Evolutionary conservation across 2,329 filamentous ascomycete genomes (phyloP), one percentile per base, ranked within the genome.

Genomic region (Fusarium sarcochroum): DNA sequence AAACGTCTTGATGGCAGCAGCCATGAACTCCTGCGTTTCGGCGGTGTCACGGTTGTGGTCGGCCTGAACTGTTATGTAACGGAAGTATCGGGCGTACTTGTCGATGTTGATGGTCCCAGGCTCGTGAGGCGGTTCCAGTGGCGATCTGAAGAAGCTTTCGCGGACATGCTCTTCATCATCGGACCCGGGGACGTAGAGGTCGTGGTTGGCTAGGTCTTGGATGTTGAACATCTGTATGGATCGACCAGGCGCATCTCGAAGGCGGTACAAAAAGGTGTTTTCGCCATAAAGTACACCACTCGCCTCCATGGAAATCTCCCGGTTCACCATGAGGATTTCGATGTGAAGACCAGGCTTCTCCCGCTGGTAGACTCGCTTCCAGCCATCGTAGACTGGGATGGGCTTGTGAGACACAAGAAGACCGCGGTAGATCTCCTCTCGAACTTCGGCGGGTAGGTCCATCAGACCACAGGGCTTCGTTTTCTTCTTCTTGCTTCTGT

Each of bases 251-350:
- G 57, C 57, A 60, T 86, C 83, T 2, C 84, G 79, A 14, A 86
- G 72, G 9, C 78, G 73, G 62, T 87, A 86, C 3, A 77, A 65
- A 60, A 87, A 87, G 0, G 51, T 77, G 49, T 87, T 87, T 27
- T 80, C 76, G 4, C 82, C 81, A 58, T 84, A 87, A 1, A 87
- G 76, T 6, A 86, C 71, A 3, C 69, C 69, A 3, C 77, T 64
- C 3, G 80, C 81, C 70, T 86, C 82, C 0, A 46, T 8, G 32
- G 77, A 77, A 27, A 84, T 66, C 2, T 59, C 53, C 5, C 64
- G 69, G 73, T 79, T 82, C 3, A 74, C 76, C 5, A 63, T 52
- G 23, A 87, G 72, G 42, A 87, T 79, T 1, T 61, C 63, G 3
- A 78, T 74, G 10, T 79, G 60, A 1, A 85, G 76, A 1, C 66